A percentile compares a stretch with the other conserved stretches of the same genome.
These are phyloP conservation scores for Ophiosphaerella herpotricha DNA, from an alignment of 2,329 filamentous ascomycete genomes.

Conservation along the genomic window DNA sequence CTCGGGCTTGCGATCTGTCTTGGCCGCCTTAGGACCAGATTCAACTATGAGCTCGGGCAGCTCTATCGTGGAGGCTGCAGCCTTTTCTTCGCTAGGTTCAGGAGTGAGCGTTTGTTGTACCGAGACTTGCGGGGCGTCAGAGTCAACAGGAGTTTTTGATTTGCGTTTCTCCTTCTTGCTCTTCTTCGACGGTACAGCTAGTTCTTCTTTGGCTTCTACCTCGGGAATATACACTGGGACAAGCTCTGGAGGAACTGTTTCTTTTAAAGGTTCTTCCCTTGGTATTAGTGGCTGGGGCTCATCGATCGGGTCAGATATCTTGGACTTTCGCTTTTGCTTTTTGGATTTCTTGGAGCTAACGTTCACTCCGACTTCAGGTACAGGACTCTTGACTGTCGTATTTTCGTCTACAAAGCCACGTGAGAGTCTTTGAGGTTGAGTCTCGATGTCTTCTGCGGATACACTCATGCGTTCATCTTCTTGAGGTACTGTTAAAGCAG, in stretches of 20 bases:
- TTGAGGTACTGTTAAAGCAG: not conserved
- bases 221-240: constrained; percentile 4
- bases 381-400: not conserved
- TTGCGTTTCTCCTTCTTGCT: constrained; percentile 25
- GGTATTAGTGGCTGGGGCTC: not conserved
- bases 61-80: not conserved
- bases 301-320: not conserved
- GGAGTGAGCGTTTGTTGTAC: not conserved
- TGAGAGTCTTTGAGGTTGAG: not conserved
- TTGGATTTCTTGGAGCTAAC: constrained; percentile 15
- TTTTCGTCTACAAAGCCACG: not conserved
- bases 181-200: constrained; percentile 10
- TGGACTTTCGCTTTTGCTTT: constrained; percentile 26
- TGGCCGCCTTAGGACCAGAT: constrained; percentile 15
- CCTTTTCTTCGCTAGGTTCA: not conserved
- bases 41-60: constrained; percentile 1
- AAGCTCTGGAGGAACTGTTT: not conserved
- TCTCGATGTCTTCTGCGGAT: not conserved
- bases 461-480: not conserved
- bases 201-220: constrained; percentile 7
- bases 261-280: not conserved
- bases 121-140: not conserved
- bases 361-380: constrained; percentile 1
- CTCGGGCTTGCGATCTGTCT: constrained; percentile 28
- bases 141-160: constrained; percentile 14